Evolutionary conservation across 768 basidiomycete species (phyloP), one percentile per base, ranked within the genome.

Genomic region (Guyanaporus albipodus): DNA sequence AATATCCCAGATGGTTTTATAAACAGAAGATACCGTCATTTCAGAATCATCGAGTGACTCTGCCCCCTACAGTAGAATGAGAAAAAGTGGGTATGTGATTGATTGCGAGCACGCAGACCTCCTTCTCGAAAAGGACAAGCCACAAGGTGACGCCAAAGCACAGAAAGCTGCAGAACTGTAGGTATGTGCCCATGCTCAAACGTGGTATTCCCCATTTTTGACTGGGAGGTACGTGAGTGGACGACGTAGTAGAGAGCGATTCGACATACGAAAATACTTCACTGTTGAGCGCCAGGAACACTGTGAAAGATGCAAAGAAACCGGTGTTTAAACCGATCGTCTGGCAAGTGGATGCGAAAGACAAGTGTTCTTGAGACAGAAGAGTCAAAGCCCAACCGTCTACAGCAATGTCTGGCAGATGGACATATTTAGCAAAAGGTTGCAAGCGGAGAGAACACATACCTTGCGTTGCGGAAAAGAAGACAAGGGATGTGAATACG

Each of bases 381-480:
- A 83, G 76, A 4, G 88, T 91, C 44, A 87, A 75, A 17, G 83
- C 87, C 87, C 86, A 88, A 24, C 91, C 95, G 60, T 98, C 95
- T 24, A 98, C 95, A 36, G 95, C 95, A 48, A 98, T 98, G 66
- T 98, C 94, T 95, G 57, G 29, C 33, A 29, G 23, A 49, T 36
- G 15, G 26, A 23, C 7, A 1, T 1, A 10, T 70, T 39, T 68
- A 54, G 43, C 26, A 42, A 22, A 23, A 15, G 1, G 46, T 37
- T 27, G 31, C 22, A 28, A 31, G 4, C 32, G 7, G 9, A 21
- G 34, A n/a, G 41, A 9, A 36, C 26, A 56, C 75, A 40, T 51
- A 87, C 92, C 93, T 81, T 99, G 96, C 0, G 96, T 99, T 7
- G 96, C 96, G 15, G 96, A 93, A 59, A 98, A 88, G 55, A 92